A percentile compares a stretch with the other conserved stretches of the same genome.
phyloP scores from a whole-genome alignment of 306 rosid species.

The Gynostemma pentaphyllum region DNA sequence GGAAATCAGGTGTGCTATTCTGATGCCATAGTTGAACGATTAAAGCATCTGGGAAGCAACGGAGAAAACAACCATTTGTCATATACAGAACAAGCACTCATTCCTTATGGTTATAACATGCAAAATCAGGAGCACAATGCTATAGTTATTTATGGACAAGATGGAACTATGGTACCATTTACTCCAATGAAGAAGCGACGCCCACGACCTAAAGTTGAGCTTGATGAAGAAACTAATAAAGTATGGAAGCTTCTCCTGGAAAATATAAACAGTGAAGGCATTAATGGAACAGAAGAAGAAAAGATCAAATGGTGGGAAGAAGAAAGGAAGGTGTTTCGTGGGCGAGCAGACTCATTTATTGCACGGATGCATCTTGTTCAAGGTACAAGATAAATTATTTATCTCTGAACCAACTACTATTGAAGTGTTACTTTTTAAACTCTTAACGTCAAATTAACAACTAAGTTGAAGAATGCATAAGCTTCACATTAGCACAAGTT shows the following conservation, averaged over 20 bases:
- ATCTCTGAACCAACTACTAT: background rate
- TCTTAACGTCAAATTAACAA: background rate
- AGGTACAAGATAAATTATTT: conserved; percentile 40
- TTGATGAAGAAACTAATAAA: conserved; percentile 82
- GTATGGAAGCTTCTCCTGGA: conserved; percentile 90
- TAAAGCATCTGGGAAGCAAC: conserved; percentile 45
- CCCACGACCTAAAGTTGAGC: conserved; percentile 82
- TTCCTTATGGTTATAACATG: conserved; percentile 35
- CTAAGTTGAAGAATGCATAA: background rate
- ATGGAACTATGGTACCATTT: conserved; percentile 53
- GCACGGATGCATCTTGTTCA: conserved; percentile 99
- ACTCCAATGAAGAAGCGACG: conserved; percentile 51
- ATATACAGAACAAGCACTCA: conserved; percentile 31
- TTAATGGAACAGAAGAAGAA: conserved; percentile 83
- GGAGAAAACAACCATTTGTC: conserved; percentile 30
- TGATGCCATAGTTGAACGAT: conserved; percentile 38
- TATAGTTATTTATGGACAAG: conserved; percentile 28
- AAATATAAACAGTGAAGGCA: conserved; percentile 77
- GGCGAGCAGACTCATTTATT: conserved; percentile 90
- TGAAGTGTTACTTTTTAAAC: background rate
- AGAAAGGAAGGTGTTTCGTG: conserved; percentile 77
- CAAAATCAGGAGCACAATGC: conserved; percentile 32
- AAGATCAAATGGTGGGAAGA: conserved; percentile 96
- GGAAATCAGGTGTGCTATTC: conserved; percentile 16
- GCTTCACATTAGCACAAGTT: background rate